phyloP scores from a whole-genome alignment of 345 rosid genomes.

The Moricandia arvensis region DNA sequence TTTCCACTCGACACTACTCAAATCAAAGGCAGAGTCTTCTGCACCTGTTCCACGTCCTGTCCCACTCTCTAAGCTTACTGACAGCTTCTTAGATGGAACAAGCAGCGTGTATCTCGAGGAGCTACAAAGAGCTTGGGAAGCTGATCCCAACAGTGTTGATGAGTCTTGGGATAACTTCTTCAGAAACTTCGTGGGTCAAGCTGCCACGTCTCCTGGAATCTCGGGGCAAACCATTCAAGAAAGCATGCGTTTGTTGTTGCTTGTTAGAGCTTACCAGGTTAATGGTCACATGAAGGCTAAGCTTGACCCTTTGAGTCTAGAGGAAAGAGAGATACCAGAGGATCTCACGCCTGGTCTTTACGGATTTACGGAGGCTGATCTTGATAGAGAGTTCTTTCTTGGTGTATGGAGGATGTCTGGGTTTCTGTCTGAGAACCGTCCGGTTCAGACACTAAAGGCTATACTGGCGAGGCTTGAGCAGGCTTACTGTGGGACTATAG shows the following conservation, averaged over 20 bases:
- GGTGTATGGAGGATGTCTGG: constrained; percentile 87
- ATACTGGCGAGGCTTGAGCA: constrained; percentile 76
- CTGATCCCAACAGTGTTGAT: not conserved
- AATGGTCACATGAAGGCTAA: not conserved
- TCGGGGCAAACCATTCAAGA: not conserved
- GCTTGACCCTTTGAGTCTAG: not conserved
- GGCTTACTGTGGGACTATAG: constrained; percentile 82
- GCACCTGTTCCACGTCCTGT: constrained; percentile 78
- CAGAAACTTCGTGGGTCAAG: too few relatives aligned
- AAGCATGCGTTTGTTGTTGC: not conserved
- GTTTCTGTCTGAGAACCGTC: constrained; percentile 79
- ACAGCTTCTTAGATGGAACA: constrained; percentile 74
- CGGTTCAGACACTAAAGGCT: constrained; percentile 74
- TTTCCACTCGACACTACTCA: constrained; percentile 56
- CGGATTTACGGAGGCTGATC: constrained; percentile 70
- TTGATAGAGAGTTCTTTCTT: constrained; percentile 72
- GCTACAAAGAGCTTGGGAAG: constrained; percentile 39
- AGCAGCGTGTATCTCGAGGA: constrained; percentile 80
- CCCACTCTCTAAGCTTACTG: constrained; percentile 72
- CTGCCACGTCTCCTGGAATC: not conserved
- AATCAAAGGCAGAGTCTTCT: constrained; percentile 33
- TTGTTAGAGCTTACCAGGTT: not conserved
- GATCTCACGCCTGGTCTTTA: constrained; percentile 8
- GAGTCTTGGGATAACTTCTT: not conserved
- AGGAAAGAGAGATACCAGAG: not conserved